Evolutionary conservation across 305 asterid species (phyloP), one percentile per base, ranked within the genome.

Genomic region (Fraxinus platypoda): DNA sequence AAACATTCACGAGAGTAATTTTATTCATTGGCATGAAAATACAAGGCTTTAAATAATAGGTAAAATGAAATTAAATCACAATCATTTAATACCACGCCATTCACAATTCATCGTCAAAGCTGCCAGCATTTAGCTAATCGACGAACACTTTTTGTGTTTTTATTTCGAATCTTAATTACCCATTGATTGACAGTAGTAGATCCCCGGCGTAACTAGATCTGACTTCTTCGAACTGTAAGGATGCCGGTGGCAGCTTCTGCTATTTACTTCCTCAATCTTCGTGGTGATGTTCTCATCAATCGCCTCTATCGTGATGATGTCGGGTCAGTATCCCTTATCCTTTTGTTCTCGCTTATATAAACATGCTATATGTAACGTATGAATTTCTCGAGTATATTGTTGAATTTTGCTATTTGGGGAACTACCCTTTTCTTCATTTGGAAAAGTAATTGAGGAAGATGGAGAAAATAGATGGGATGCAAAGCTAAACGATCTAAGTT

Each of bases 201-300:
- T 57, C 64, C 26, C 25, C 3, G 6, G 19, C 25, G 86, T 81
- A 78, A 78, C 37, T 77, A 83, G 89, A 86, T 84, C 89, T 84
- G 87, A 82, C 81, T 77, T 83, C 84, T 81, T 81, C 74, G 74
- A 79, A 79, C 86, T 85, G 82, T 78, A 91, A 90, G 81, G 83
- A 95, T 95, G 99, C 99, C 99, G 54, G 94, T 95, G 84, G 95
- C 98, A 86, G 98, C 99, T 87, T 95, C 99, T 68, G 98, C 99
- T 81, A 88, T 95, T 57, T 95, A 95, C 87, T 95, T 95, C 84
- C 90, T 95, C 59, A 95, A 95, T 88, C 99, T 95, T 79, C 97
- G 98, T 35, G 99, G 99, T 85, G 98, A 95, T 89, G 97, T 95
- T 75, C 98, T 95, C 89, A 95, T 95, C 83, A 95, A 95, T 84